Evolutionary conservation across 495 filamentous ascomycete species (phyloP), one percentile per base, ranked within the genome.

Genomic region (Penicillium coffeae): DNA sequence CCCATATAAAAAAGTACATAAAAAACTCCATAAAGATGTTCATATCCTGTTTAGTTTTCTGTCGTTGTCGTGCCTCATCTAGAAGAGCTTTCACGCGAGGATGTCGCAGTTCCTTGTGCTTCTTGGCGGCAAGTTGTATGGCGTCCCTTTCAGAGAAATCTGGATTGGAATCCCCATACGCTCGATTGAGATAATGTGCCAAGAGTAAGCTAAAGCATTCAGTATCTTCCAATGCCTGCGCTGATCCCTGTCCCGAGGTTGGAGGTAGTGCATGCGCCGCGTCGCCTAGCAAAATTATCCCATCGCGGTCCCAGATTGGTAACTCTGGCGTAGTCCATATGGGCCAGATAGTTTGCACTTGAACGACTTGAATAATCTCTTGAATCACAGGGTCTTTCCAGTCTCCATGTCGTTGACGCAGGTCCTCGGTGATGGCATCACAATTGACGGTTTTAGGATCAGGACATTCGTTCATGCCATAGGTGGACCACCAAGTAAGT

Each of bases 251-350:
- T 8, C 48, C 48, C 15, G 48, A 50, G 1, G 40, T 50, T 20
- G 48, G 48, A 16, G 48, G 48, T 22, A 50, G 14, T 21, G 48
- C 48, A 38, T 50, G 48, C 12, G 48, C 48, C 27, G 48, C 48
- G 39, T 50, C 48, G 3, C 48, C 48, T 10, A 50, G 40, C 21
- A 50, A 18, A n/a, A 50, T 34, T 10, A 50, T 44, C 2, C 48
- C 48, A 32, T 50, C 41, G 19, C 18, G 19, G 8, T 50, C 40
- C 48, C 48, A 50, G 21, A 44, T 32, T 4, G 48, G 48, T 4
- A 50, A 21, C 15, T 38, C 34, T 3, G 48, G 40, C 9, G 40
- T 50, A 12, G 48, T 44, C 48, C 48, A 50, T 8, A 35, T 50
- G 15, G 48, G 48, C 30, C 27, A 50, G 21, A 50, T 50, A 0